Evolutionary conservation across 1,284 basidiomycete genomes (phyloP).

Genomic region (Lignosus rhinocerotis): DNA sequence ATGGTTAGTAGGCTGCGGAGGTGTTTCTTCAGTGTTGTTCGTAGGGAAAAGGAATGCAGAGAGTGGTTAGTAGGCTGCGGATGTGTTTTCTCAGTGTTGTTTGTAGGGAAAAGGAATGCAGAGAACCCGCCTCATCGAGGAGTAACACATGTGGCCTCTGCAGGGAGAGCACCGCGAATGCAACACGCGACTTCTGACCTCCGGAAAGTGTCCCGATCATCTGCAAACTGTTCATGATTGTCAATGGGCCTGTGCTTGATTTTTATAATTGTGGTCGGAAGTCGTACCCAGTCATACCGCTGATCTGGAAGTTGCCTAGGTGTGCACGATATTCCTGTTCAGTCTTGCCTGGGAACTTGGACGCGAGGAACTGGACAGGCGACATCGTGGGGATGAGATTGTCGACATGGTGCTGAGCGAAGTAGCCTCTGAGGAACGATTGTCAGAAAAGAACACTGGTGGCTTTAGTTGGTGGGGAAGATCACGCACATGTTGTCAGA

Average conservation of each 20-base stretch:
- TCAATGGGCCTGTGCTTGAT: not conserved
- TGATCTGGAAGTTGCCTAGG: constrained; percentile 98
- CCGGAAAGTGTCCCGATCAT: constrained; percentile 85
- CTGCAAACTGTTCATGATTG: constrained; percentile 54
- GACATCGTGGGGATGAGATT: constrained; percentile 83
- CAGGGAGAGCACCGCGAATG: constrained; percentile 90
- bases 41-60: not conserved
- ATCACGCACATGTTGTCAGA: constrained; percentile 53
- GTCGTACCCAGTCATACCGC: constrained; percentile 86
- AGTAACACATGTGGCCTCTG: constrained; percentile 87
- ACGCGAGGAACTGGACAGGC: constrained; percentile 91
- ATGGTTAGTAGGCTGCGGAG: constrained; percentile 88
- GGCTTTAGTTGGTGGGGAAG: not conserved
- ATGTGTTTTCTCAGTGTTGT: not conserved
- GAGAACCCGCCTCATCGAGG: constrained; percentile 75
- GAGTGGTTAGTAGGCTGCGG: constrained; percentile 88
- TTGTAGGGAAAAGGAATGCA: not conserved
- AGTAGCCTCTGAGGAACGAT: constrained; percentile 70
- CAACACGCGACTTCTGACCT: constrained; percentile 96
- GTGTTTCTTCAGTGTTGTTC: not conserved
- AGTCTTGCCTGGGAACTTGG: constrained; percentile 90
- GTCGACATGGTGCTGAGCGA: constrained; percentile 98
- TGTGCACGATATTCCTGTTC: constrained; percentile 97
- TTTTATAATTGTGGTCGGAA: not conserved
- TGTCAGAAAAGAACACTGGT: not conserved